A percentile compares a stretch with the other conserved stretches of the same genome.
Conservation (phyloP, 345 rosid genomes). For the Linum usitatissimum region DNA sequence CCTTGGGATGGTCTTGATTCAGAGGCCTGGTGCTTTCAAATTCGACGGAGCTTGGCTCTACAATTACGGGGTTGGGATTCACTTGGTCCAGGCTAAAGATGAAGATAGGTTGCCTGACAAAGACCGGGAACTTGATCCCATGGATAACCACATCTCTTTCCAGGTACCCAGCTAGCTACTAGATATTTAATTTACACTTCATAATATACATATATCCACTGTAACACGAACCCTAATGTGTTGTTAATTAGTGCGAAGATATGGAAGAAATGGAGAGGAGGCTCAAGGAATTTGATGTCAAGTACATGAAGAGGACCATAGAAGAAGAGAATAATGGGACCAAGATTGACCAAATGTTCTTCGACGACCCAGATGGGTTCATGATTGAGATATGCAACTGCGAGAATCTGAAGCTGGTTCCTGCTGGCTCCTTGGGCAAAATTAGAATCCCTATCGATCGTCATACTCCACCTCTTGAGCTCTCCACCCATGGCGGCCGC, state of each 20-base stretch:
- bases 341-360: constrained; percentile 50
- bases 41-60: constrained; percentile 64
- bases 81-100: constrained; percentile 42
- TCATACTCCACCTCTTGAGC: constrained; percentile 25
- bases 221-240: no score
- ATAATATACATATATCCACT: no score
- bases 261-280: constrained; percentile 38
- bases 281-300: constrained; percentile 30
- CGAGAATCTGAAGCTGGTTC: constrained; percentile 61
- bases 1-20: constrained; percentile 46
- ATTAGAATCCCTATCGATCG: constrained; percentile 22
- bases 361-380: constrained; percentile 61
- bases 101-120: constrained; percentile 32
- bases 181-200: background rate
- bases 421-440: constrained; percentile 23
- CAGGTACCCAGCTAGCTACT: constrained; percentile 22
- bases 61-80: constrained; percentile 67
- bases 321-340: constrained; percentile 29
- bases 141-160: constrained; percentile 67
- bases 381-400: constrained; percentile 83
- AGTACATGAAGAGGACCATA: constrained; percentile 44
- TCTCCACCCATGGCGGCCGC: background rate
- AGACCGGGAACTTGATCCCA: constrained; percentile 33
- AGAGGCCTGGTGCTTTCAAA: constrained; percentile 40
- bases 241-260: constrained; percentile 31